A percentile compares a stretch with the other conserved stretches of the same genome.
These are phyloP conservation scores for Penicillium sp. DNA, from an alignment of 2,329 filamentous ascomycete species.

Conservation along the genomic window DNA sequence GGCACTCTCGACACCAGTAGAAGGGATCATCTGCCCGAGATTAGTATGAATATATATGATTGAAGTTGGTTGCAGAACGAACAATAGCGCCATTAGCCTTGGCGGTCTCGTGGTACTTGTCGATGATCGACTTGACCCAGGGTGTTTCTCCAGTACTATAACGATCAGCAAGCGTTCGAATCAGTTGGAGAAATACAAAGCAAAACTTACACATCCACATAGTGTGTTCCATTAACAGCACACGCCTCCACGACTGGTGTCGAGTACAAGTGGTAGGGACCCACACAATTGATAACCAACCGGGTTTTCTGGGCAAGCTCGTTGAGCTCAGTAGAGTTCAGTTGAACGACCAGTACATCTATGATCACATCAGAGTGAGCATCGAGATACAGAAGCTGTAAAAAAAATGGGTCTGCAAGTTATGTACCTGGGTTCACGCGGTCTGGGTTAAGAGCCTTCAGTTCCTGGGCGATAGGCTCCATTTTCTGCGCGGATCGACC, in stretches of 20 bases:
- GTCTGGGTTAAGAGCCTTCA: slow-evolving; percentile 66
- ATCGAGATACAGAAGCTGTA: neutral
- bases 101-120: slow-evolving; percentile 59
- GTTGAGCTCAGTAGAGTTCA: slow-evolving; percentile 51
- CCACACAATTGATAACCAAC: slow-evolving; percentile 60
- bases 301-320: slow-evolving; percentile 54
- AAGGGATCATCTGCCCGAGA: slow-evolving; percentile 52
- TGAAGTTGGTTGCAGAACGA: slow-evolving; percentile 22
- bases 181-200: neutral
- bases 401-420: neutral
- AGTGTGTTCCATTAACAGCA: slow-evolving; percentile 63
- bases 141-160: slow-evolving; percentile 60
- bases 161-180: slow-evolving; percentile 2
- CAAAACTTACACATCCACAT: slow-evolving; percentile 56
- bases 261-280: slow-evolving; percentile 64
- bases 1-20: slow-evolving; percentile 60
- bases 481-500: slow-evolving; percentile 79
- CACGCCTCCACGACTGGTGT: slow-evolving; percentile 63
- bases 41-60: slow-evolving; percentile 10
- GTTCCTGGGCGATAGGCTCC: slow-evolving; percentile 62
- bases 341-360: slow-evolving; percentile 47
- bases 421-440: slow-evolving; percentile 64
- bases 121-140: slow-evolving; percentile 62
- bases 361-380: slow-evolving; percentile 9
- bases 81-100: slow-evolving; percentile 60